Evolutionary conservation across 352 stramenopile genomes (phyloP), one percentile per base, ranked within the genome.

Genomic region (Phytophthora tentaculata): DNA sequence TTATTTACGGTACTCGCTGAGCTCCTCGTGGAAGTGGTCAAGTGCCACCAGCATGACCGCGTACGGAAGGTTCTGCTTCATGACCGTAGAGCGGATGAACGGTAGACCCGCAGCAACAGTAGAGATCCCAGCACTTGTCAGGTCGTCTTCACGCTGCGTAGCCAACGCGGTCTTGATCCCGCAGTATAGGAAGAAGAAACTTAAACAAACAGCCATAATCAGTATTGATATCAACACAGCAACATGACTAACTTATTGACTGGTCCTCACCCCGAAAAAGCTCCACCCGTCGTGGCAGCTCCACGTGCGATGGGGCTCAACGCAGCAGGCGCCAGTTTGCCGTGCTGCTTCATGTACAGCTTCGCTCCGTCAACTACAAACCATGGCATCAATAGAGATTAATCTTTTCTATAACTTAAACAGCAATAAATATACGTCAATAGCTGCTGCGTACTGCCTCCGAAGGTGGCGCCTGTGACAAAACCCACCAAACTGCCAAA

Each of bases 21-120:
- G 82, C 56, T 92, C 83, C 61, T 94, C 86, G 61, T 94, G 86
- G 56, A 94, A 94, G 51, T 92, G 83, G 54, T 94, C 86, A 1
- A 94, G 79, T 32, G 69, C 84, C 39, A 94, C 74, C 56, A 94
- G 76, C 79, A 94, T 91, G 41, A 89, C 56, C 19, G 84, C 86
- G 59, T 92, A 94, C 17, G 83, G 83, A 58, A 90, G 54, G 65
- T 94, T 92, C 66, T 90, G 81, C 17, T 85, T 84, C 69, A 94
- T 85, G 48, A 89, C 64, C 9, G 74, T 80, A 9, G 79, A 87
- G 20, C 80, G 73, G 8, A 91, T 53, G 67, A 94, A 92, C 10
- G 86, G 86, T 12, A 84, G 44, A 7, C 70, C 81, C 0, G 82
- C 83, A 3, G 69, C 64, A 9, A 86, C 44, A 0, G 74, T 86